Base-by-base conservation (phyloP, 1,139 yeast species). In the Candida freyschussii region DNA sequence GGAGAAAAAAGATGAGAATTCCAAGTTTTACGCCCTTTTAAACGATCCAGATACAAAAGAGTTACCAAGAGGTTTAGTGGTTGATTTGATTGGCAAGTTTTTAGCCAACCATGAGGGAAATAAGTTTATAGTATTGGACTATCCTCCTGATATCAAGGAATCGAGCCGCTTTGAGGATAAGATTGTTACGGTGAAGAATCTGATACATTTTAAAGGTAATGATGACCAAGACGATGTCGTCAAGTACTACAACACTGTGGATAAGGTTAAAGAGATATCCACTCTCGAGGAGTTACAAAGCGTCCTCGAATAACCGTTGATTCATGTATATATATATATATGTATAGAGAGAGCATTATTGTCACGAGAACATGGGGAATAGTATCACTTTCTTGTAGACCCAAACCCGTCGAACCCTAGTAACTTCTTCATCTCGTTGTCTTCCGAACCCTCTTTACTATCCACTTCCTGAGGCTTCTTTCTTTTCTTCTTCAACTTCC, bases 371-470 rank as follows among this genome's bases (percentile, higher is more conserved):
- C 11, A 13, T 6, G 7, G 26, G 8, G 26, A 24, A 6, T 9
- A 6, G 11, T n/a, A 17, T 18, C 32, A 53, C 29, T 41, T 53
- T 44, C 58, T 60, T 4, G 61, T 44, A 24, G 52, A 44, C 1
- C 69, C 69, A 52, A 75, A 76, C 2, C 66, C 66, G 2, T 60
- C 48, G 43, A 82, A 76, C 2, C 91, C 91, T 87, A 82, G 78
- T 39, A 67, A 42, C 7, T 55, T 45, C 55, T 7, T 60, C 67
- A 25, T 47, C 45, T 12, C 49, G 52, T 10, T 43, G 48, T 4
- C 37, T 48, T 8, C 29, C 32, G 13, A 29, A 27, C 10, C 33
- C 39, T 19, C 31, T 44, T 8, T 15, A 16, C 13, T 15, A 13
- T 23, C 22, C 17, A 6, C 14, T 32, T 35, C 32, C 37, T 45